Evolutionary conservation across 1,284 basidiomycete species (phyloP).

Genomic region (Phlebopus sp.): DNA sequence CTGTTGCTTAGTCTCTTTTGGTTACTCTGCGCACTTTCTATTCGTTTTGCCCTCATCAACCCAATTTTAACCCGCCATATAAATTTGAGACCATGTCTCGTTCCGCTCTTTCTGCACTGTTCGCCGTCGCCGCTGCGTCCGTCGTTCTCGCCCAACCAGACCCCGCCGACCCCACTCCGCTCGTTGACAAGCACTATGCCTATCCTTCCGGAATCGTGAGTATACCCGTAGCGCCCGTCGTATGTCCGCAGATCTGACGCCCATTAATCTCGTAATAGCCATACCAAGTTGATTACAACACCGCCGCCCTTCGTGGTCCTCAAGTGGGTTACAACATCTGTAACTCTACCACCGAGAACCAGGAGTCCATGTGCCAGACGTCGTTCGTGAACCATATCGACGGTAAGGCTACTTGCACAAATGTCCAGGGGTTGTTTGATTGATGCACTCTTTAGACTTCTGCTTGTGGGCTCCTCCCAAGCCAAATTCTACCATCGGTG

Average conservation of each 20-base stretch:
- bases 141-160: slow-evolving; percentile 37
- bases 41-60: background rate
- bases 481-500: slow-evolving; percentile 48
- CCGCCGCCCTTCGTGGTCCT: slow-evolving; percentile 48
- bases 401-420: slow-evolving; percentile 41
- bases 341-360: slow-evolving; percentile 66
- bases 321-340: slow-evolving; percentile 68
- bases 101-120: slow-evolving; percentile 43
- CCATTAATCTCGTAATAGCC: slow-evolving; percentile 39
- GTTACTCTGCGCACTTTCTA: background rate
- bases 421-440: background rate
- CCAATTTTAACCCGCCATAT: slow-evolving; percentile 3
- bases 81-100: slow-evolving; percentile 35
- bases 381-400: slow-evolving; percentile 50
- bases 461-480: slow-evolving; percentile 53
- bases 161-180: slow-evolving; percentile 41
- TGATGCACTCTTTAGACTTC: slow-evolving; percentile 38
- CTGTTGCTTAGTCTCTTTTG: background rate
- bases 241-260: background rate
- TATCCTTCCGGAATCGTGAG: slow-evolving; percentile 51
- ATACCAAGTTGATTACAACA: slow-evolving; percentile 51
- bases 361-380: slow-evolving; percentile 64
- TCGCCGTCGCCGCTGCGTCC: slow-evolving; percentile 36
- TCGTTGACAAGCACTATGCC: slow-evolving; percentile 49
- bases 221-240: slow-evolving; percentile 1